Evolutionary conservation across 192 early-diverging fungal genomes (phyloP), one percentile per base, ranked within the genome.

Genomic region (Backusella liffmaniae): DNA sequence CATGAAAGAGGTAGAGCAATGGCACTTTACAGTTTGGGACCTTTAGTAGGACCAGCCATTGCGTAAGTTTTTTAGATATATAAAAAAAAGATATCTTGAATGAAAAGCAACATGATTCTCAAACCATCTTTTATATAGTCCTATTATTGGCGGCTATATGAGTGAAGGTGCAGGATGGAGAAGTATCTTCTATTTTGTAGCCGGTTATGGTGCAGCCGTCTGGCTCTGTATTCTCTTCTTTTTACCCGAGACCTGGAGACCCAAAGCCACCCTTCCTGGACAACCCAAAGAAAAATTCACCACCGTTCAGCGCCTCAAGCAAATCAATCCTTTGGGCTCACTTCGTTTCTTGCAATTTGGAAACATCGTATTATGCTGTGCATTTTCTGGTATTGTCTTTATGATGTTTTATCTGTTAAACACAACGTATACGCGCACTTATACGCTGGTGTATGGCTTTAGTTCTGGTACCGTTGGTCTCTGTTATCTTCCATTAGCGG

Each of bases 381-480:
- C 41, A 13, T 77, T 70, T 67, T 56, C 74, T 1, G 78, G 78
- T 6, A 36, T 79, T 12, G 51, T 69, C 73, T 83, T 79, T 30
- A 69, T 79, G 35, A 66, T 76, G 15, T 79, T 74, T 41, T 83
- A 79, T 37, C 37, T 83, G 0, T 29, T 77, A 5, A 83, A 77
- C 59, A 80, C 82, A 2, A 77, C 53, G 1, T 77, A 77, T 23
- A 76, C 78, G 1, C 78, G 82, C n/a, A 83, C 82, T 2, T 77
- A 75, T n/a, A 75, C 72, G 0, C 7, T 80, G 21, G 79, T 80
- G n/a, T 83, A 83, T 42, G 68, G 73, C 1, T 42, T 83, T 35
- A 39, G 34, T 29, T 65, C 78, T 12, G 72, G 73, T 29, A 73
- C 72, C 29, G 78, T 83, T 0, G 82, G 82, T 41, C 39, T 83